Conservation (phyloP, 73 alveolate species). For the Tetrahymena elliotti region DNA sequence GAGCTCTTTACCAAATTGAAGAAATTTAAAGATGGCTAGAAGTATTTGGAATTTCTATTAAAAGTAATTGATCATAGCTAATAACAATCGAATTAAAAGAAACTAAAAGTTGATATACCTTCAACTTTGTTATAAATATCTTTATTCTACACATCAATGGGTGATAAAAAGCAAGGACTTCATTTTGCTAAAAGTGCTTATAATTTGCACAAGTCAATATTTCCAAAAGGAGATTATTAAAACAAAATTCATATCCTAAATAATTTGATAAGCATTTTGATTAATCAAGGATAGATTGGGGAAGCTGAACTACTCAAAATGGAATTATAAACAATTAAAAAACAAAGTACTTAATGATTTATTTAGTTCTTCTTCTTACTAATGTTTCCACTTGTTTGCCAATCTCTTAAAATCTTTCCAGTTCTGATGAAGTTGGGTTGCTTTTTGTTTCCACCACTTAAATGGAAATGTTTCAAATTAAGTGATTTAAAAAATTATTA, state of each 20-base stretch:
- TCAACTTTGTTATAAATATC: background rate
- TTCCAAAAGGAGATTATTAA: background rate
- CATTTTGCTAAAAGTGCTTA: background rate
- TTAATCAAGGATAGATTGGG: background rate
- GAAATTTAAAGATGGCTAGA: background rate
- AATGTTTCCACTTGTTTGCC: background rate
- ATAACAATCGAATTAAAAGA: background rate
- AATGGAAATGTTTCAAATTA: background rate
- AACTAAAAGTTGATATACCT: background rate
- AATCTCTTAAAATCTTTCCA: background rate
- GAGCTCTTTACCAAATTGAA: background rate
- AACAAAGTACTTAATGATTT: background rate
- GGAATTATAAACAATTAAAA: background rate
- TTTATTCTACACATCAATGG: background rate
- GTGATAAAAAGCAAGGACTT: background rate
- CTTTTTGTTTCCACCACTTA: background rate
- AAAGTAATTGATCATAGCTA: background rate
- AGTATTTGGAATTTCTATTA: background rate
- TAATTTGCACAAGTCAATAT: background rate
- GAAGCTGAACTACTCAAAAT: background rate
- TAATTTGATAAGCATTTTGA: background rate
- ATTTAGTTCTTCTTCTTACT: background rate
- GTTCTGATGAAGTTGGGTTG: background rate
- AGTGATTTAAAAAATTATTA: background rate
- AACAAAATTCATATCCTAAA: background rate